Evolutionary conservation across 116 monocot species (phyloP), one percentile per base, ranked within the genome.

Genomic region (Iris pallida): DNA sequence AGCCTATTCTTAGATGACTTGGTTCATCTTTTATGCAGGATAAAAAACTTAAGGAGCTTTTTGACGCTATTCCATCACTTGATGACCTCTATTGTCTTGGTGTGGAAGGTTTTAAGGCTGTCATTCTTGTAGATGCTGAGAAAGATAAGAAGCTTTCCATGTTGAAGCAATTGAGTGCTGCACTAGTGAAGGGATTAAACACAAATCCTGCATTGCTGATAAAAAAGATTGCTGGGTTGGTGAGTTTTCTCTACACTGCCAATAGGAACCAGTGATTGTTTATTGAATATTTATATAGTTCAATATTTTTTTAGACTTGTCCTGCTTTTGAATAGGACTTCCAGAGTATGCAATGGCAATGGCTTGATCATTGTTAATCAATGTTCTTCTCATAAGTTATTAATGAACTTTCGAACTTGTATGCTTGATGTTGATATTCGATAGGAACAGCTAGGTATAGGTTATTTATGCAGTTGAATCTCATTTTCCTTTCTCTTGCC

Each of bases 61-160:
- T 90, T 70, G 73, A 79, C 20, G 79, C 59, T 55, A 87, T 94
- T 60, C 94, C 94, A 62, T 80, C 94, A 49, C 84, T 78, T 60
- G 94, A 94, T 78, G 90, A 90, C n/a, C 74, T 94, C 47, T 57
- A 51, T 69, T 90, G 78, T 40, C 71, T 90, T 74, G 90, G 85
- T 51, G 43, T 85, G 61, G 83, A 77, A 20, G 87, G 83, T 4
- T 70, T 82, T 43, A 83, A 82, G 67, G 87, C 84, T 57, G 94
- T 94, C 54, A 90, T 94, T 69, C 83, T 90, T 74, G 94, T 94
- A 18, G 90, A 94, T 71, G 72, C 68, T 18, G 90, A 90, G 45
- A 94, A 83, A 47, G 94, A 90, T 68, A 90, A 87, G 73, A 94
- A 85, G 63, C 90, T 94, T 79, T 82, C 83, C 30, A 87, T 85